Base-by-base conservation (phyloP, 2,329 filamentous ascomycete genomes). In the Cercospora sojina region DNA sequence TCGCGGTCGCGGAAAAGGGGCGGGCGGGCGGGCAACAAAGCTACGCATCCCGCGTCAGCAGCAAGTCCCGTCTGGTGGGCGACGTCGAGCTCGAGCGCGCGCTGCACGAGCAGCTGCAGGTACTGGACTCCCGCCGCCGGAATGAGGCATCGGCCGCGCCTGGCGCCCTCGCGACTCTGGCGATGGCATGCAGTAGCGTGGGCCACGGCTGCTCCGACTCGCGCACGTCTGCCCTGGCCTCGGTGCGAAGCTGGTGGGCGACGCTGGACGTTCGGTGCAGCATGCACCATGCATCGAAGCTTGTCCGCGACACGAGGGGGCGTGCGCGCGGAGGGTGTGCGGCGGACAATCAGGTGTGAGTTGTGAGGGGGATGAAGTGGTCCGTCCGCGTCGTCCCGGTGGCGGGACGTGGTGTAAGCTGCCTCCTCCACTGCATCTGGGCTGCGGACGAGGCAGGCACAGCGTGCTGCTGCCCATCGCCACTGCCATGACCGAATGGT, bases 41-140 rank as follows among this genome's bases (percentile, higher is more conserved):
- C 57, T 43, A 60, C 25, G 59, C 63, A 60, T 61, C 47, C 57
- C 63, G 53, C 63, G 57, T 32, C 41, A 27, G 43, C 56, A 47
- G 41, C 18, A 47, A n/a, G n/a, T n/a, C n/a, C n/a, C n/a, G n/a
- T n/a, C n/a, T 47, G 20, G 41, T 47, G 35, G 35, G 35, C 35
- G 7, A 8, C 35, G 35, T 41, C 35, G 35, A 41, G 35, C 35
- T 41, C 35, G 35, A 38, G 35, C 35, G 35, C 35, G 51, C 49
- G 29, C 35, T 32, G 55, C 55, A 59, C 57, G 32, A 60, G 60
- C 56, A 59, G 29, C 64, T 66, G 51, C 64, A 66, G 58, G 59
- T 62, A 62, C 64, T 47, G 13, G 43, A 58, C 41, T 38, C 9
- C 35, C 38, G 56, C 29, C 38, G 56, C 56, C 56, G 38, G 29